Base-by-base conservation (phyloP, 208 protist genomes). In the Crithidia fasciculata region DNA sequence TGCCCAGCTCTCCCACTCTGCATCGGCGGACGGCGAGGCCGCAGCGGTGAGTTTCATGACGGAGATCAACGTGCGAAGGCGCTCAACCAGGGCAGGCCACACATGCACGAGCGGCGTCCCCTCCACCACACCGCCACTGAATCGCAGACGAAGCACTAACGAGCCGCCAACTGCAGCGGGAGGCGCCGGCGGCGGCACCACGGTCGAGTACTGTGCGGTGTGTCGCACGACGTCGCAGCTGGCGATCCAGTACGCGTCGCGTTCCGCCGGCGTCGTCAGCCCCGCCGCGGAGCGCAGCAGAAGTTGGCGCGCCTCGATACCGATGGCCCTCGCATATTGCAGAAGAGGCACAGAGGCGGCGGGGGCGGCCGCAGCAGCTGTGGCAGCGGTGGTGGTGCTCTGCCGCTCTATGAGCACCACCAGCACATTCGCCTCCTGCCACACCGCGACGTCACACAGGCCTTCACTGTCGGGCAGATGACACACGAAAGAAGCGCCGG, bases 401-500 rank as follows among this genome's bases (percentile, higher is more conserved):
- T 43, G 49, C 15, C 16, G 28, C 10, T 78, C 66, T 10, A 78
- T 8, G 2, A 78, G 43, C 39, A 78, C 74, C 39, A 73, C 74
- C 28, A 72, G n/a, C 13, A 69, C 44, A 28, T 56, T 50, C 5
- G 36, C 59, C 19, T 78, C 74, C 36, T 47, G 5, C 74, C 74
- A 78, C 41, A 78, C 66, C 59, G 74, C 74, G 43, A 69, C 66
- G 5, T 72, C 60, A n/a, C 59, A 68, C 41, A 19, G 36, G 5
- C 66, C 58, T 12, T 59, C 74, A 16, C 13, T 66, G 18, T 15
- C 52, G 36, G 59, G 74, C 52, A 73, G 43, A 52, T 78, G 53
- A 41, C 74, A 72, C 59, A 8, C 18, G 54, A 78, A 78, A 36
- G 74, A 78, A 15, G 67, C 65, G 49, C 66, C 61, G 5, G 59